A percentile compares a stretch with the other conserved stretches of the same genome.
Evolutionary conservation across 768 basidiomycete species (phyloP).

Genomic region (Neoboletus subvelutipes): DNA sequence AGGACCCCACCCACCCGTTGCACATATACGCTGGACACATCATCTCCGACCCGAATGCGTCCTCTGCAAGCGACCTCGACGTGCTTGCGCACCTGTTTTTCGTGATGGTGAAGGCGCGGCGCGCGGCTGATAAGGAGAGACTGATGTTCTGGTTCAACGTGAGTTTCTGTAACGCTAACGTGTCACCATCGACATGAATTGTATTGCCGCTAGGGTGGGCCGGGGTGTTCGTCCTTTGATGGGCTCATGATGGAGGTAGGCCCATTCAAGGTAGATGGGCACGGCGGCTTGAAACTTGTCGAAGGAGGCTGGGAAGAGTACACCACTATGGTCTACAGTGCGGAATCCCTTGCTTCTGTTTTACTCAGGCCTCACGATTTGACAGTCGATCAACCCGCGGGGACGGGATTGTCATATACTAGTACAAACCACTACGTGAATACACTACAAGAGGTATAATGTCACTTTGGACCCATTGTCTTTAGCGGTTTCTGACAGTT

Average conservation of each 20-base stretch:
- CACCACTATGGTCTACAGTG: constrained; percentile 88
- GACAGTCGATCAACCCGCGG: constrained; percentile 95
- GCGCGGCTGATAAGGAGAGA: constrained; percentile 85
- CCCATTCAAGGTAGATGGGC: constrained; percentile 78
- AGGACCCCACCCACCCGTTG: constrained; percentile 68
- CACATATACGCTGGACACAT: constrained; percentile 85
- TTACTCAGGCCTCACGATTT: constrained; percentile 9
- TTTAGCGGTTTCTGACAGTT: background rate
- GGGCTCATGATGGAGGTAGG: constrained; percentile 99
- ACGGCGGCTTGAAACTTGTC: constrained; percentile 65
- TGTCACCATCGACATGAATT: background rate
- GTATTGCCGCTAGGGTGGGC: constrained; percentile 66
- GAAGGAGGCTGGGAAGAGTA: constrained; percentile 99
- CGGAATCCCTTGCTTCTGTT: constrained; percentile 28
- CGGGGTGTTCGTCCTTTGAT: constrained; percentile 96
- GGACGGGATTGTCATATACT: constrained; percentile 91
- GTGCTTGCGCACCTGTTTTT: constrained; percentile 84
- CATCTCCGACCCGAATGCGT: constrained; percentile 67
- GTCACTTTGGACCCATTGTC: constrained; percentile 6
- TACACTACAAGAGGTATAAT: constrained; percentile 63
- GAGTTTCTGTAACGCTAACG: constrained; percentile 24
- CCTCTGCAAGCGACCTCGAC: constrained; percentile 50
- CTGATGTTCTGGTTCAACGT: constrained; percentile 98
- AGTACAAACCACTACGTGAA: constrained; percentile 84
- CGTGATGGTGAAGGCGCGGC: constrained; percentile 83